Conservation (phyloP, 805 yeast genomes). For the Saturnispora quitensis region DNA sequence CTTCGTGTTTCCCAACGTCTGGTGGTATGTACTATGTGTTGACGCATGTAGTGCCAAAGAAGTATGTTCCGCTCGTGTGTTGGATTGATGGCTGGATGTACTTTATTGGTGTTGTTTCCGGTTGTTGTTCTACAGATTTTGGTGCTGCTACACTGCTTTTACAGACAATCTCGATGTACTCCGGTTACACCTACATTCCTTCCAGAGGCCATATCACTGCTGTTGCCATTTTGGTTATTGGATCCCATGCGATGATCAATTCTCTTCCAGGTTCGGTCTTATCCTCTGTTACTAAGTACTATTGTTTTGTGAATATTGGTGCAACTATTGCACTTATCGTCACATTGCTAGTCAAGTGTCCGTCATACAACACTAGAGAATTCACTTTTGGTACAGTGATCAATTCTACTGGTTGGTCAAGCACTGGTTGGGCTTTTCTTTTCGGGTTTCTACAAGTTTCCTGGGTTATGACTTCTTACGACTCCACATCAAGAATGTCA, state of each 20-base stretch:
- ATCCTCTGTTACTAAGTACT: conserved; percentile 40
- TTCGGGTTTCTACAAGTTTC: conserved; percentile 49
- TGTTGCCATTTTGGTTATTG: conserved; percentile 40
- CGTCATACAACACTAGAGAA: conserved; percentile 33
- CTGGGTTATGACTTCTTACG: conserved; percentile 53
- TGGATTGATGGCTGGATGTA: conserved; percentile 49
- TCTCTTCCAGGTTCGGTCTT: conserved; percentile 43
- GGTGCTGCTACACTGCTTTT: conserved; percentile 42
- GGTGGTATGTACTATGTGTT: conserved; percentile 45
- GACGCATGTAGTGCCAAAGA: conserved; percentile 39
- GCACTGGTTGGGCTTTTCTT: conserved; percentile 47
- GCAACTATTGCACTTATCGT: conserved; percentile 42
- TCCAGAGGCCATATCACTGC: conserved; percentile 40
- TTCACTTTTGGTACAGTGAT: conserved; percentile 41
- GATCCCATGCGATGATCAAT: conserved; percentile 41
- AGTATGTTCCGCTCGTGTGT: conserved; percentile 42
- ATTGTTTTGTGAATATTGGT: conserved; percentile 42
- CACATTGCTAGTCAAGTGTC: conserved; percentile 47
- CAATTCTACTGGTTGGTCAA: conserved; percentile 42
- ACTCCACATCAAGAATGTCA: conserved; percentile 46
- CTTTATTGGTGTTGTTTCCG: conserved; percentile 39
- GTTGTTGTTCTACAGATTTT: conserved; percentile 43
- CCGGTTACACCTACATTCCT: conserved; percentile 31
- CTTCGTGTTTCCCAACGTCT: conserved; percentile 43
- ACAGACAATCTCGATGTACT: conserved; percentile 35